phyloP scores from a whole-genome alignment of 164 flowering plant genomes.

The Vitis amurensis region DNA sequence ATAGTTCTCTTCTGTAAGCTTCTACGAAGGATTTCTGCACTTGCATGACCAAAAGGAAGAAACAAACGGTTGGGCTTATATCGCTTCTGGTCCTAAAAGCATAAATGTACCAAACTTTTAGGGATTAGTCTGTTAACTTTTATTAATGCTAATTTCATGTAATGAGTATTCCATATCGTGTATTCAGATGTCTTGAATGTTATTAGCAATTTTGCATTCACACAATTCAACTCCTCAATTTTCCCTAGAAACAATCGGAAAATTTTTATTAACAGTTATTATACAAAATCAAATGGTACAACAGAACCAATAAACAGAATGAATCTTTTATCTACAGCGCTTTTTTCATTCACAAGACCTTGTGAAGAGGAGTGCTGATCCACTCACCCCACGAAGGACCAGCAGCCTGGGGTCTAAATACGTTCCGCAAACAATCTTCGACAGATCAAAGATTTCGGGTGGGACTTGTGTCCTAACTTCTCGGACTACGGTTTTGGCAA shows the following conservation, averaged over 20 bases:
- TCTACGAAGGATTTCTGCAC: neutral
- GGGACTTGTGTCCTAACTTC: constrained; percentile 76
- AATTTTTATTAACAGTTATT: too few species aligned
- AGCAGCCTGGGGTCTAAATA: constrained; percentile 75
- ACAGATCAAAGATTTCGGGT: constrained; percentile 83
- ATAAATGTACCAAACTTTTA: neutral
- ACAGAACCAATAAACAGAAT: neutral
- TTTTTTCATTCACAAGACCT: constrained; percentile 39
- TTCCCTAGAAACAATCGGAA: too few species aligned
- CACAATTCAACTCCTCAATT: too few species aligned
- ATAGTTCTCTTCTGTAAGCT: neutral
- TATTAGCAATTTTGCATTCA: neutral
- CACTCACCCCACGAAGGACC: constrained; percentile 69
- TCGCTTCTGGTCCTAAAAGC: neutral
- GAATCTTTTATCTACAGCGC: constrained; percentile 20
- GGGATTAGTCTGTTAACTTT: too few species aligned
- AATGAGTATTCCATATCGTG: neutral
- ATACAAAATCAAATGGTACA: too few species aligned
- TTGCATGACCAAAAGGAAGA: neutral
- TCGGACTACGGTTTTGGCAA: constrained; percentile 43
- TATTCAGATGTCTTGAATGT: neutral
- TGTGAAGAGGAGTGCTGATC: constrained; percentile 76
- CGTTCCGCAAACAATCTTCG: constrained; percentile 79
- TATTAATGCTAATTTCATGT: neutral
- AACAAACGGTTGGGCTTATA: neutral